Base-by-base conservation (phyloP, 495 filamentous ascomycete species). In the Penicillium manginii region DNA sequence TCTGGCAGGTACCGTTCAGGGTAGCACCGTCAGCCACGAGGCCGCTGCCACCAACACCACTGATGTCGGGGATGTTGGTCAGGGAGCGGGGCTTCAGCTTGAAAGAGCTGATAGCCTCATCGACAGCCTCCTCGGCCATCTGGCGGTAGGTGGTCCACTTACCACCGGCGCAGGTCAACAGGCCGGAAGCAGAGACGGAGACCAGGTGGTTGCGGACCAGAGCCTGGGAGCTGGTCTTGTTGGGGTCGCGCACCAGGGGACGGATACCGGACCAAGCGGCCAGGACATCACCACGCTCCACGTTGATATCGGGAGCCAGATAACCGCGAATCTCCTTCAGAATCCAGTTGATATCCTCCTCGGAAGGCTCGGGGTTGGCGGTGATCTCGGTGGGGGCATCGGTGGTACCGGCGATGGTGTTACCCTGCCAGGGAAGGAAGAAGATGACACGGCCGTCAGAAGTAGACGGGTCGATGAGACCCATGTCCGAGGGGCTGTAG, bases 131-230 rank as follows among this genome's bases (percentile, higher is more conserved):
- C 76, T 98, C 93, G 35, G 94, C 92, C 94, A 98, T 98, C 70
- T 98, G 92, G 32, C 94, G 88, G 76, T 98, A 98, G 5, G 94
- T 98, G 3, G 94, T 98, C 94, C 94, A 98, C 77, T 98, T 98
- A 19, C 94, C 94, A 59, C 94, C 94, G n/a, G 93, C 91, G 70
- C 91, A 93, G 42, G 94, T 98, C 50, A 98, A 72, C 29, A 98
- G 86, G 3, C 94, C 94, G 9, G 91, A 93, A 1, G 82, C 72
- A 11, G 93, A 97, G 23, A 93, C 83, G 58, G 93, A 89, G 66
- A 98, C 86, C 54, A 98, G 82, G 70, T 98, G 94, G 74, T 94
- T 98, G 52, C 94, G 92, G 26, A 98, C 94, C 31, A 98, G 86
- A 3, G 93, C 93, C 71, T 97, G 88, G 6, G 94, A 97, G 72